Percentiles rank a stretch among this genome's conserved stretches.
Conservation (phyloP, 805 yeast genomes). For the Metschnikowia anglica region DNA sequence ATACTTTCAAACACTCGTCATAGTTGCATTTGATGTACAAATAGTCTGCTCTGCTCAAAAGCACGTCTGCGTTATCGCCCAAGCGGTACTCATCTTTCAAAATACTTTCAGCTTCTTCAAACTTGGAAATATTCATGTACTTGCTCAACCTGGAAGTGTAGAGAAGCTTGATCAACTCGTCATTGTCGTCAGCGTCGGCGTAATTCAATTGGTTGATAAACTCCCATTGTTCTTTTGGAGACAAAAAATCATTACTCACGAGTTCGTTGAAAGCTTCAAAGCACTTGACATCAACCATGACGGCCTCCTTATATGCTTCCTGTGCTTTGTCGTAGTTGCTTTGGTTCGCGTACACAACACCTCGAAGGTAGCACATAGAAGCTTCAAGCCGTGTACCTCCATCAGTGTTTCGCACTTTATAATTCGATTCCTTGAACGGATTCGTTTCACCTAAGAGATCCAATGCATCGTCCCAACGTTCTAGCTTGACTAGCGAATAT, state of each 20-base stretch:
- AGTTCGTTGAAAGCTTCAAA: constrained; percentile 88
- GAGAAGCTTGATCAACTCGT: constrained; percentile 72
- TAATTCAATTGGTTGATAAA: constrained; percentile 63
- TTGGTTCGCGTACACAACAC: constrained; percentile 76
- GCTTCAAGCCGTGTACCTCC: constrained; percentile 88
- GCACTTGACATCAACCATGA: constrained; percentile 84
- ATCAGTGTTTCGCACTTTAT: constrained; percentile 53
- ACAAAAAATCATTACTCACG: constrained; percentile 65
- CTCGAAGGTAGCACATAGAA: constrained; percentile 81
- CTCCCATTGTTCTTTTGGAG: constrained; percentile 88
- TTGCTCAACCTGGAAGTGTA: constrained; percentile 78
- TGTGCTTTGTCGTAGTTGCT: constrained; percentile 85
- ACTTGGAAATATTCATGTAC: constrained; percentile 56
- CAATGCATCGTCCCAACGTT: constrained; percentile 83
- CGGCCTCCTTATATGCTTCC: constrained; percentile 83
- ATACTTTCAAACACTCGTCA: constrained; percentile 68
- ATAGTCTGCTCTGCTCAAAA: constrained; percentile 66
- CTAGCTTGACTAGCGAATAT: constrained; percentile 66
- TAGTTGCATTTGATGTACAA: constrained; percentile 75
- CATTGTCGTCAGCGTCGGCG: constrained; percentile 72
- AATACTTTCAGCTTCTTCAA: constrained; percentile 63
- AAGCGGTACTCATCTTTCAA: constrained; percentile 72
- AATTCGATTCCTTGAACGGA: constrained; percentile 55
- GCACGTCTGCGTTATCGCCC: constrained; percentile 65
- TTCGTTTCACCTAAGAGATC: constrained; percentile 80